phyloP scores from a whole-genome alignment of 805 yeast species.

The Candida xyloterini region DNA sequence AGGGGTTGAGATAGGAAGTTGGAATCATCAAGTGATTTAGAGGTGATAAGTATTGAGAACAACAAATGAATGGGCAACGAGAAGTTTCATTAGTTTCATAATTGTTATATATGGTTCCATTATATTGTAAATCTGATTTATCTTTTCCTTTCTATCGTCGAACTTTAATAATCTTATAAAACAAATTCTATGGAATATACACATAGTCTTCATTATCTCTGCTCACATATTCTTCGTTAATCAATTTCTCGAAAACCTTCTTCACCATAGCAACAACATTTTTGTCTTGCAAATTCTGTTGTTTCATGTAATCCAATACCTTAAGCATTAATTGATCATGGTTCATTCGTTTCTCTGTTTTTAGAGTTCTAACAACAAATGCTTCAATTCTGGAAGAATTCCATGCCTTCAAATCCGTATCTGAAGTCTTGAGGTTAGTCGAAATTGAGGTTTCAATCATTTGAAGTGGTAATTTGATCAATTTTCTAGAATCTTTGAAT shows the following conservation, averaged over 20 bases:
- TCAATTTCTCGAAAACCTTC: constrained; percentile 34
- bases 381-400: constrained; percentile 14
- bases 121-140: neutral
- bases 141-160: neutral
- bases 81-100: too few species aligned
- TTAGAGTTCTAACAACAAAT: constrained; percentile 30
- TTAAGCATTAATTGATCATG: constrained; percentile 33
- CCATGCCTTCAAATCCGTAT: constrained; percentile 4
- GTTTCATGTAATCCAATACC: constrained; percentile 23
- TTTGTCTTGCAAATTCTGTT: constrained; percentile 1
- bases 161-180: neutral
- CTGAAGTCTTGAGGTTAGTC: neutral
- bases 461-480: constrained; percentile 10
- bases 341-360: constrained; percentile 25
- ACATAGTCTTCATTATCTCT: constrained; percentile 22
- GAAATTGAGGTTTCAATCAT: constrained; percentile 2
- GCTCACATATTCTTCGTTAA: constrained; percentile 35
- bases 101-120: too few species aligned
- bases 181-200: constrained; percentile 13
- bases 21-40: too few species aligned
- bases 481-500: constrained; percentile 9
- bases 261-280: constrained; percentile 24
- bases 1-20: too few species aligned
- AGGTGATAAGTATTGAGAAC: too few species aligned
- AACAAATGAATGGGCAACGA: too few species aligned